Conservation (phyloP, 2,329 filamentous ascomycete species). For the Stylonectria norvegica region DNA sequence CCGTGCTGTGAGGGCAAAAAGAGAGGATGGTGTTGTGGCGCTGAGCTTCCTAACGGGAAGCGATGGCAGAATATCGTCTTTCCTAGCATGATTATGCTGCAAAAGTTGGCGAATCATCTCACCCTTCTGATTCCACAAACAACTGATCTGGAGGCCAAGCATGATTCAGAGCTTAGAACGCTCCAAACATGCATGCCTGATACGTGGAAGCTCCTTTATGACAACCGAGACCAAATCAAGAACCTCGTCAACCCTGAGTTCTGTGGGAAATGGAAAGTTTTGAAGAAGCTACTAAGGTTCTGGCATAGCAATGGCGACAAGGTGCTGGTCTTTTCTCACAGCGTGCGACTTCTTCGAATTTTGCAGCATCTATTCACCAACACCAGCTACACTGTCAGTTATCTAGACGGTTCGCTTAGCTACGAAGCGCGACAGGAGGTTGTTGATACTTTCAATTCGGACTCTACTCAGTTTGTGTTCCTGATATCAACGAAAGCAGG, state of each 20-base stretch:
- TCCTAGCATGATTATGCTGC: conserved; percentile 74
- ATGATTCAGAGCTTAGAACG: conserved; percentile 70
- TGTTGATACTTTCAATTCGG: conserved; percentile 89
- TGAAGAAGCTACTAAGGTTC: conserved; percentile 80
- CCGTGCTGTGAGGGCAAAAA: conserved; percentile 62
- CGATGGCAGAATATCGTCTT: conserved; percentile 79
- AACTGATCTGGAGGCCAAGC: conserved; percentile 65
- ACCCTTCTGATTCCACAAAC: conserved; percentile 73
- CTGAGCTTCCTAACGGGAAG: conserved; percentile 55
- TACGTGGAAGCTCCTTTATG: conserved; percentile 70
- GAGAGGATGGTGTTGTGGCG: conserved; percentile 77
- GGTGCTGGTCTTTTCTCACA: conserved; percentile 92
- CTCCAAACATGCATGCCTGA: conserved; percentile 73
- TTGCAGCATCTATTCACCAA: conserved; percentile 81
- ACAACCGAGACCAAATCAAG: conserved; percentile 71
- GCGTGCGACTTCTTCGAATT: conserved; percentile 79
- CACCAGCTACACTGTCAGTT: conserved; percentile 87
- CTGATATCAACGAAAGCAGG: conserved; percentile 92
- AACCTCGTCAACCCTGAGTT: conserved; percentile 84
- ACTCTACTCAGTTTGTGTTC: conserved; percentile 87
- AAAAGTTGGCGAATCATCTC: conserved; percentile 91
- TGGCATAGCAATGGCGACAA: conserved; percentile 92
- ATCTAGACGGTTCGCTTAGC: conserved; percentile 78
- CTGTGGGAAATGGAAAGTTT: conserved; percentile 94
- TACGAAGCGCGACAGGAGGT: conserved; percentile 78